Evolutionary conservation across 2,329 filamentous ascomycete species (phyloP).

Genomic region (Bipolaris gigantea): DNA sequence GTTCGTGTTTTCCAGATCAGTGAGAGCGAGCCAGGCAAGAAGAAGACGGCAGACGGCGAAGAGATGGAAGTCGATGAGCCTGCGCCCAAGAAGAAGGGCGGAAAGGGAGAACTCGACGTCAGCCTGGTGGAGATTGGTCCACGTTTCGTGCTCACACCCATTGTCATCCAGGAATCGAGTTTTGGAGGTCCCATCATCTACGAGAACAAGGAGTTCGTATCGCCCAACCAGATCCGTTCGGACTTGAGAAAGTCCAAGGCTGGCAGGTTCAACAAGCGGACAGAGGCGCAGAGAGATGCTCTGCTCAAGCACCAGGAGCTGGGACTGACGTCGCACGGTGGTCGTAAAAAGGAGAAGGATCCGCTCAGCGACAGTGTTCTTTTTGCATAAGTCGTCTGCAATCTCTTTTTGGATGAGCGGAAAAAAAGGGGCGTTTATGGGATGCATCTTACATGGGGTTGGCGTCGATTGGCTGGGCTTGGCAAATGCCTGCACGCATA

Average conservation of each 20-base stretch:
- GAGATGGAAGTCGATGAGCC: slow-evolving; percentile 39
- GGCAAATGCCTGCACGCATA: slow-evolving; percentile 15
- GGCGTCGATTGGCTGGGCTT: slow-evolving; percentile 9
- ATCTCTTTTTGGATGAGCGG: slow-evolving; percentile 3
- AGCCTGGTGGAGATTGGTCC: slow-evolving; percentile 91
- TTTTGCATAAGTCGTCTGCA: slow-evolving; percentile 62
- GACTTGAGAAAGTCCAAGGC: slow-evolving; percentile 79
- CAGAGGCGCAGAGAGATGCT: slow-evolving; percentile 72
- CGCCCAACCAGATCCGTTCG: slow-evolving; percentile 87
- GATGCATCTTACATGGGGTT: slow-evolving; percentile 9
- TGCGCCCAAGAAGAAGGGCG: slow-evolving; percentile 49
- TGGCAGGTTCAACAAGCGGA: slow-evolving; percentile 72
- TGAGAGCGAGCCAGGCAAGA: slow-evolving; percentile 69
- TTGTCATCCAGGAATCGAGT: slow-evolving; percentile 90
- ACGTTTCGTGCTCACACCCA: slow-evolving; percentile 88
- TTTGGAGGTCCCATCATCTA: slow-evolving; percentile 97
- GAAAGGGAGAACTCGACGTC: slow-evolving; percentile 69
- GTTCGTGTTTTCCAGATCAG: slow-evolving; percentile 91
- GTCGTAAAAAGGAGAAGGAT: slow-evolving; percentile 64
- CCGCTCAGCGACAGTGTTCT: slow-evolving; percentile 75
- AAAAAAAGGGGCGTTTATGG: slow-evolving; percentile 26
- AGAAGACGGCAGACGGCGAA: slow-evolving; percentile 46
- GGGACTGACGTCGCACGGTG: slow-evolving; percentile 70
- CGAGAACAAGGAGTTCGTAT: slow-evolving; percentile 97
- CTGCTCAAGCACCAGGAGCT: slow-evolving; percentile 74